Base-by-base conservation (phyloP, 2,329 filamentous ascomycete species). In the Coniochaeta prunicola region DNA sequence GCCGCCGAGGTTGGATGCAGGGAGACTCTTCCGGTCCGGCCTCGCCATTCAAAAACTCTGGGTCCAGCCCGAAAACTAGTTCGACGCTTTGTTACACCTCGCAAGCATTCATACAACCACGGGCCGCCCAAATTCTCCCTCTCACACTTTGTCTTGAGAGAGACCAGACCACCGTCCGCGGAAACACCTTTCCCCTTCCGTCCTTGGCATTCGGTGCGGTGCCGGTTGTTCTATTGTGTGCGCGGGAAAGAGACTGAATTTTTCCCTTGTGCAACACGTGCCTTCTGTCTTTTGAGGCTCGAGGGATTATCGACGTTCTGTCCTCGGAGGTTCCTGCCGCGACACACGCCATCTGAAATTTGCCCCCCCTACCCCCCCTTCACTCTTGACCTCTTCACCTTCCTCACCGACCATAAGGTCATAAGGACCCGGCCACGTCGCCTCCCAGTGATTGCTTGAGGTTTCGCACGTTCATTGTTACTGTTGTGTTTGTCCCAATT, bases 131-230 rank as follows among this genome's bases (percentile, higher is more conserved):
- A n/a, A 21, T 53, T 33, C 50, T 30, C 26, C 12, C 26, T 30
- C 26, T 19, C 26, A 15, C 50, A 21, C 21, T 13, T n/a, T 9
- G 26, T 7, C n/a, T n/a, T n/a, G 4, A 15, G 15, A 30, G 48
- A 31, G 24, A 53, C 53, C 53, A 54, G 50, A 54, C 50, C n/a
- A n/a, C n/a, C 24, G 48, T 53, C 36, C n/a, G 30, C 53, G 53
- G 17, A 17, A 30, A 34, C 30, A 28, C 36, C 53, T 24, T 5
- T 53, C 48, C 8, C 7, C 13, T 50, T 54, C 53, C 53, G 53
- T 54, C 30, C 53, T 54, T 31, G 53, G 53, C 53, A 54, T 36
- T 54, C 53, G 53, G 30, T 34, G 33, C 24, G 30, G 10, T 50
- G 45, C 45, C 24, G 45, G 45, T 50, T 26, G 40, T 45, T 15